Base-by-base conservation (phyloP, 2,329 filamentous ascomycete genomes). In the Trichoderma asperellum region DNA sequence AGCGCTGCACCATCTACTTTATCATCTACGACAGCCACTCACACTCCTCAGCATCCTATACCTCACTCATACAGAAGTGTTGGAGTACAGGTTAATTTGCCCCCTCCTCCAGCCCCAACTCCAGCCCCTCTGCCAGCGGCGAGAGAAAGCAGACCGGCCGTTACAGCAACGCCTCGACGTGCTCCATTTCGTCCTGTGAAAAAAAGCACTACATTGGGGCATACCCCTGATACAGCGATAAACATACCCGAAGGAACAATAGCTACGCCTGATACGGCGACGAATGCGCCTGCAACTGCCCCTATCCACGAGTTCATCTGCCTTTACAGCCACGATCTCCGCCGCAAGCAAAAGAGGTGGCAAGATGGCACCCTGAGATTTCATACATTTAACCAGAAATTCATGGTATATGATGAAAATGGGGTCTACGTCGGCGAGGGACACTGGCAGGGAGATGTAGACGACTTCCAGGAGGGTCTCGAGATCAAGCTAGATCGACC, bases 281-380 rank as follows among this genome's bases (percentile, higher is more conserved):
- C n/a, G 5, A 32, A 34, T 10, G 5, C 59, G 11, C 18, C 61
- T 24, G 10, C 75, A 3, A 91, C 89, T 24, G 93, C 94, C 2
- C 85, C 87, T 0, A 93, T 97, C 49, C 83, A 92, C 76, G 93
- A 96, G 76, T 96, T 91, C 79, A 86, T 88, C 71, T 97, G 94
- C 78, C 88, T 97, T 5, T 97, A 92, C 80, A 96, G 94, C 2
- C 89, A 92, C 77, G 94, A 97, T 77, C 79, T 97, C 53, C 89
- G 89, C 63, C 89, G 92, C 68, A 97, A 97, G 81, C 90, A 93
- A 74, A 97, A 97, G 78, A 86, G 92, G 71, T 97, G 94, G 94
- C 93, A 97, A 76, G 94, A 97, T 89, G 94, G 95, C 43, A 89
- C 89, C 63, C 87, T 97, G 71, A 92, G 91, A 72, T 97, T 91